Evolutionary conservation across 2,329 filamentous ascomycete species (phyloP).

Genomic region (Lasiodiplodia sp.): DNA sequence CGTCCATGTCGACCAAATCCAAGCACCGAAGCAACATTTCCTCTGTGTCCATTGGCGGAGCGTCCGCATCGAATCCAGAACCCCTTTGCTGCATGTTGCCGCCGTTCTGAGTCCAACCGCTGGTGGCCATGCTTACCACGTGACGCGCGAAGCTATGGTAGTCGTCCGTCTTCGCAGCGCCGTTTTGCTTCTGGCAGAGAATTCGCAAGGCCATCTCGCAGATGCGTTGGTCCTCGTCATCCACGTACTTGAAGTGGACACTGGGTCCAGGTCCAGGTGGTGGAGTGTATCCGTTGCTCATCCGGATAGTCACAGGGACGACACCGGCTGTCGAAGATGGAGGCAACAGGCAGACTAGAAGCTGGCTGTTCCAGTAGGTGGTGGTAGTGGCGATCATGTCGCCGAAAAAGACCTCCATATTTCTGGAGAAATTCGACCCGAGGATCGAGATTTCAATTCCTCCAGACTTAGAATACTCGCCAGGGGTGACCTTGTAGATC

Average conservation of each 20-base stretch:
- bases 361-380: constrained; percentile 80
- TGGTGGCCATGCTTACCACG: constrained; percentile 10
- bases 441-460: constrained; percentile 88
- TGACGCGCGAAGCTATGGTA: constrained; percentile 33
- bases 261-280: constrained; percentile 46
- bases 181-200: constrained; percentile 44
- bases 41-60: constrained; percentile 62
- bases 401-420: constrained; percentile 86
- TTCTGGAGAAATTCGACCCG: constrained; percentile 80
- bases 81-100: constrained; percentile 32
- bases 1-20: constrained; percentile 80
- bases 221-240: constrained; percentile 73
- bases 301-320: constrained; percentile 75
- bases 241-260: constrained; percentile 71
- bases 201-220: constrained; percentile 66
- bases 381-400: constrained; percentile 73
- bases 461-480: constrained; percentile 80
- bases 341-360: constrained; percentile 80
- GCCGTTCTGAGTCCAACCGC: constrained; percentile 3
- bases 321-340: constrained; percentile 71
- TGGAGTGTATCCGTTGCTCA: constrained; percentile 52
- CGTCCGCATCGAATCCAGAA: constrained; percentile 1
- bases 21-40: constrained; percentile 74
- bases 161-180: constrained; percentile 36
- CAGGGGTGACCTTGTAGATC: constrained; percentile 84